Conservation (phyloP, 129 eudicot species). For the Dittrichia graveolens region DNA sequence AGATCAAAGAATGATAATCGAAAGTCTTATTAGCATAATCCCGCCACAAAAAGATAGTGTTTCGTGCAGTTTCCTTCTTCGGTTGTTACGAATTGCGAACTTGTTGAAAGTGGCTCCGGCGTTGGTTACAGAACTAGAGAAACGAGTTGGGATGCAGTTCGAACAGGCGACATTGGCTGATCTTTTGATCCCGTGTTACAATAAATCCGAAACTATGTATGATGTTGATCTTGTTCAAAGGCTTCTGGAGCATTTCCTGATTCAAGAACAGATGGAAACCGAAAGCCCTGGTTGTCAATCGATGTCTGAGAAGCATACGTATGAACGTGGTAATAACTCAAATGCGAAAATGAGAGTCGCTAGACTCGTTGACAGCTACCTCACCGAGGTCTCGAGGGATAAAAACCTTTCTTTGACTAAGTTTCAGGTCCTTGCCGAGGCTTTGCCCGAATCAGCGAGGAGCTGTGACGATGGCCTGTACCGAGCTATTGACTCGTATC, state of each 20-base stretch:
- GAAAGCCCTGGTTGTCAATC: slow-evolving; percentile 66
- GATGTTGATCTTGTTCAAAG: slow-evolving; percentile 96
- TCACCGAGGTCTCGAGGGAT: slow-evolving; percentile 86
- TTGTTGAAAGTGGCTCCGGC: slow-evolving; percentile 90
- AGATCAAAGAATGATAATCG: slow-evolving; percentile 92
- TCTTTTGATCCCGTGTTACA: slow-evolving; percentile 81
- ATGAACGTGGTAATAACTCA: slow-evolving; percentile 45
- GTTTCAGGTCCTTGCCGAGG: slow-evolving; percentile 96
- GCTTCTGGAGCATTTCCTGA: slow-evolving; percentile 89
- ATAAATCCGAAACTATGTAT: slow-evolving; percentile 63
- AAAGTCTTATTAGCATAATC: slow-evolving; percentile 91
- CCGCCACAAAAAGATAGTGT: slow-evolving; percentile 95
- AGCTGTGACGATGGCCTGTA: slow-evolving; percentile 93
- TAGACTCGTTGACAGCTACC: slow-evolving; percentile 90
- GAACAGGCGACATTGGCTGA: slow-evolving; percentile 91
- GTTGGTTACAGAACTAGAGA: slow-evolving; percentile 88
- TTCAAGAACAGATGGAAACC: slow-evolving; percentile 88
- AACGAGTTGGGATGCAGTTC: slow-evolving; percentile 97
- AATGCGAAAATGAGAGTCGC: slow-evolving; percentile 94
- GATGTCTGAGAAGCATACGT: slow-evolving; percentile 40
- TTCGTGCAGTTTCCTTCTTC: slow-evolving; percentile 84
- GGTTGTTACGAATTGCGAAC: slow-evolving; percentile 77
- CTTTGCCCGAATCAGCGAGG: slow-evolving; percentile 96
- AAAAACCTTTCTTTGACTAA: slow-evolving; percentile 73
- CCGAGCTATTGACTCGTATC: slow-evolving; percentile 94